Evolutionary conservation across 73 alveolate genomes (phyloP).

Genomic region (Halteria grandinella): DNA sequence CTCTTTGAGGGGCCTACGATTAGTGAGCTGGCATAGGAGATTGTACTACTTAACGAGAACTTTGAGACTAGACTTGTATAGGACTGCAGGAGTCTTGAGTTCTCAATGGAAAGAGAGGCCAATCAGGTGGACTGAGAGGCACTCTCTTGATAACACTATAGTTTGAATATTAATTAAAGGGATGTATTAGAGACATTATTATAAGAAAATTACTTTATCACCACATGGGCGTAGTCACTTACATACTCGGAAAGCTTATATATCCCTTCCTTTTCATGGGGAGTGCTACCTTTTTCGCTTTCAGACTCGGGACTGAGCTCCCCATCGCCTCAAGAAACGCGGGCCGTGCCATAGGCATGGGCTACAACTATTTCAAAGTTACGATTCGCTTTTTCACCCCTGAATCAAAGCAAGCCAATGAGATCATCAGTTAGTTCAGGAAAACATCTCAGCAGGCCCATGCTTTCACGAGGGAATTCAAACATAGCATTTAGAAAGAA

Average conservation of each 20-base stretch:
- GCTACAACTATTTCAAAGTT: conserved; percentile 72
- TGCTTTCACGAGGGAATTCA: conserved; percentile 68
- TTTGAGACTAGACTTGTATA: too few relatives aligned
- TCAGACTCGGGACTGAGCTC: conserved; percentile 64
- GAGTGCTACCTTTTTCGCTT: conserved; percentile 60
- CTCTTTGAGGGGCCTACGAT: too few relatives aligned
- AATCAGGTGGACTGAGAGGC: too few relatives aligned
- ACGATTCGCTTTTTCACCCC: conserved; percentile 56
- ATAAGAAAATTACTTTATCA: too few relatives aligned
- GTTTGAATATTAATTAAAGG: too few relatives aligned
- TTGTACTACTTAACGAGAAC: too few relatives aligned
- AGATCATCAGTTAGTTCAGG: conserved; percentile 59
- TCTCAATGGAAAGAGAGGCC: too few relatives aligned
- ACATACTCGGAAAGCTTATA: conserved; percentile 23
- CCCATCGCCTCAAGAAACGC: conserved; percentile 68
- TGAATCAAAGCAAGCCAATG: conserved; percentile 59
- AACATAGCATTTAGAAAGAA: conserved; percentile 37
- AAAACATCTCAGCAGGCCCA: conserved; percentile 62
- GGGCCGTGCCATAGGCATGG: conserved; percentile 68
- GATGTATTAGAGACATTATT: too few relatives aligned
- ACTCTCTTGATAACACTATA: too few relatives aligned
- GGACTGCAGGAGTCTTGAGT: too few relatives aligned
- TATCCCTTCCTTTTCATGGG: conserved; percentile 41
- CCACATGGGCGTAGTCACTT: conserved; percentile 48
- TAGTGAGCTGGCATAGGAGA: too few relatives aligned